Conservation (phyloP, 345 rosid species). For the Angophora floribunda region DNA sequence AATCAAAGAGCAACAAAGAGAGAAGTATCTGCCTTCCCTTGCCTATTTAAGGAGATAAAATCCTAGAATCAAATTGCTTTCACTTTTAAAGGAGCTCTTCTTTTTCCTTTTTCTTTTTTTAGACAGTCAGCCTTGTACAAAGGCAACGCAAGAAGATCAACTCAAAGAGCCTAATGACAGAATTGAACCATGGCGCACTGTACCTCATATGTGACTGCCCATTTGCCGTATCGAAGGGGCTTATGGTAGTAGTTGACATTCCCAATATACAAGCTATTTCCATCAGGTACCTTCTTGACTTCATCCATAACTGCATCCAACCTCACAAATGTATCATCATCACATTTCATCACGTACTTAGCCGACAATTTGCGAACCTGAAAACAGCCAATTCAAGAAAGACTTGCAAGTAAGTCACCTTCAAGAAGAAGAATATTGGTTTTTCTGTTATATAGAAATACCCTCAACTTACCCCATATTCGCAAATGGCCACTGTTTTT, state of each 20-base stretch:
- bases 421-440: neutral
- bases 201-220: constrained; percentile 99
- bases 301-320: constrained; percentile 64
- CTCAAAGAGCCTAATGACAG: neutral
- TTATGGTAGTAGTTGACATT: constrained; percentile 83
- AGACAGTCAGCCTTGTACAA: neutral
- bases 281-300: constrained; percentile 47
- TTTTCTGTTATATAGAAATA: neutral
- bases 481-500: constrained; percentile 93
- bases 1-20: neutral
- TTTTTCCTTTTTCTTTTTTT: neutral
- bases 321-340: constrained; percentile 87
- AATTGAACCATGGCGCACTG: neutral
- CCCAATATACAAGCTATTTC: constrained; percentile 68
- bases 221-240: constrained; percentile 88
- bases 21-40: neutral
- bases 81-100: neutral
- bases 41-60: neutral
- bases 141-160: neutral
- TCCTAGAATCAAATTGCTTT: neutral
- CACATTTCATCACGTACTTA: constrained; percentile 83
- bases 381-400: constrained; percentile 1
- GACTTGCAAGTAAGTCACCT: neutral
- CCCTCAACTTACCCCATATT: constrained; percentile 67
- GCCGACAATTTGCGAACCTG: constrained; percentile 58